Conservation (phyloP, 2,329 filamentous ascomycete genomes). For the Colletotrichum liriopes region DNA sequence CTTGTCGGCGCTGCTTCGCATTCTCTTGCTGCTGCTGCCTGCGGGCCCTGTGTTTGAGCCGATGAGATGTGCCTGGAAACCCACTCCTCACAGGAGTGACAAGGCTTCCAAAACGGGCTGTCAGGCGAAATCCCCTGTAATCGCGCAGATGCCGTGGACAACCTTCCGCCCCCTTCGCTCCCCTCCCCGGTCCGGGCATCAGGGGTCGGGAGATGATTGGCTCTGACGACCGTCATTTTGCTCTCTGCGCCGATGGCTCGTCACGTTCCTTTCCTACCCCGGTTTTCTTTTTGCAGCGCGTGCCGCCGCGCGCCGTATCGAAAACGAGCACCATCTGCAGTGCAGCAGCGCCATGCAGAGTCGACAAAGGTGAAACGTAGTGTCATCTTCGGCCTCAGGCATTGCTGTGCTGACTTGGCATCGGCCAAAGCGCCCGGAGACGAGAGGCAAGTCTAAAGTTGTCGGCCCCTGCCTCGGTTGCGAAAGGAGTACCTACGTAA, state of each 20-base stretch:
- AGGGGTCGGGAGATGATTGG: conserved; percentile 18
- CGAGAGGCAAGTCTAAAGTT: too few relatives aligned
- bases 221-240: background rate
- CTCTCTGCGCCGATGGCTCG: background rate
- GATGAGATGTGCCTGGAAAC: background rate
- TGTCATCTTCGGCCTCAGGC: background rate
- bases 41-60: background rate
- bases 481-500: background rate
- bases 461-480: too few relatives aligned
- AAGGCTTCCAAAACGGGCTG: conserved; percentile 1
- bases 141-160: conserved; percentile 28
- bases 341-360: conserved; percentile 13
- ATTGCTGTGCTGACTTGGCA: background rate
- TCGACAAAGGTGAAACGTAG: conserved; percentile 14
- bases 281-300: background rate
- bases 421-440: background rate
- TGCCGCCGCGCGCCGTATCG: conserved; percentile 6
- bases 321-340: background rate
- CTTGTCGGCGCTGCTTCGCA: conserved; percentile 3
- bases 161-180: background rate
- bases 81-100: background rate
- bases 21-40: conserved; percentile 7
- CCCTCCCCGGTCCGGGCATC: background rate
- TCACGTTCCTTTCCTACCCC: background rate
- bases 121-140: conserved; percentile 17